Evolutionary conservation across 495 filamentous ascomycete genomes (phyloP).

Genomic region (Mycothermus thermophilus): DNA sequence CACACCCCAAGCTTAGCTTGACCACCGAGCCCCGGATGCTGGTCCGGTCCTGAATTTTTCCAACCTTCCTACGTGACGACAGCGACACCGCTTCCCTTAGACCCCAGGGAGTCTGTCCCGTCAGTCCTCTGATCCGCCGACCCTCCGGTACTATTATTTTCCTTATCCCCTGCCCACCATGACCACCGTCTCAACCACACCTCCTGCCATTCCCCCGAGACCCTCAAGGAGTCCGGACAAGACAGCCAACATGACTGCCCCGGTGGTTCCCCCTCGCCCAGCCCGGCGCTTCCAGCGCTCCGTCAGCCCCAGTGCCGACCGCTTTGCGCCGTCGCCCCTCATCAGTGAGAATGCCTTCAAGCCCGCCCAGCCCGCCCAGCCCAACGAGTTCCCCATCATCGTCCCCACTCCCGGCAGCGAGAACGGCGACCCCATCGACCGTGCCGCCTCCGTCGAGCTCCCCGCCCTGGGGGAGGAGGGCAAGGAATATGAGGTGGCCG

Average conservation of each 20-base stretch:
- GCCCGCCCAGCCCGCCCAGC: conserved; percentile 11
- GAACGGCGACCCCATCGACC: conserved; percentile 38
- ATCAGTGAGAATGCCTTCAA: conserved; percentile 20
- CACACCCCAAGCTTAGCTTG: no score
- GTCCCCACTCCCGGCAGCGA: conserved; percentile 31
- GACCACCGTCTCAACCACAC: conserved; percentile 38
- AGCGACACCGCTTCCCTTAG: no score
- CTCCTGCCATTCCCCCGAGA: conserved; percentile 49
- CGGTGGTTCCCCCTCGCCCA: conserved; percentile 68
- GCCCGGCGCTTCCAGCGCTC: conserved; percentile 55
- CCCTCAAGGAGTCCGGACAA: conserved; percentile 39
- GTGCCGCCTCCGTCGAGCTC: conserved; percentile 64
- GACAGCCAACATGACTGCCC: conserved; percentile 34
- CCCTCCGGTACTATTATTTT: not conserved
- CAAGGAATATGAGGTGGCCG: conserved; percentile 59
- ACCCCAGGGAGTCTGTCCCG: not conserved
- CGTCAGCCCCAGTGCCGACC: conserved; percentile 58
- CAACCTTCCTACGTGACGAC: no score
- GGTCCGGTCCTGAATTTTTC: no score
- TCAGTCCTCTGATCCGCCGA: not conserved
- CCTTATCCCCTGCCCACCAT: conserved; percentile 14
- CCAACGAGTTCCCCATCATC: no score
- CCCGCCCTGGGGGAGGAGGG: conserved; percentile 84
- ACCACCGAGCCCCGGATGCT: no score
- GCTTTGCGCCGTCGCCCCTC: conserved; percentile 73